Base-by-base conservation (phyloP, 1,139 yeast species). In the Debaryomycetaceae sp. region DNA sequence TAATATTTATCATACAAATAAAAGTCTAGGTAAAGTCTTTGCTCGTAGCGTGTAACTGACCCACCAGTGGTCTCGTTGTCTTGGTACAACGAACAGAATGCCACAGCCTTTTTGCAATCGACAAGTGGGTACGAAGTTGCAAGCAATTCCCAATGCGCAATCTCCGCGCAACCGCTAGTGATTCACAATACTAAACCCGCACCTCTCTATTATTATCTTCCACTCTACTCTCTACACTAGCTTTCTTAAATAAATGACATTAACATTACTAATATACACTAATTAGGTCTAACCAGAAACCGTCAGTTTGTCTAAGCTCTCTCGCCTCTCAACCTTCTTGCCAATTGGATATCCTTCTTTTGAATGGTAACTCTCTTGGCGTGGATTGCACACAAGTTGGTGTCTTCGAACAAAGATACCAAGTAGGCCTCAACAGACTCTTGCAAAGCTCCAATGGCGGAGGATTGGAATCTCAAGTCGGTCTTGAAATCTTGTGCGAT, bases 331-430 rank as follows among this genome's bases (percentile, higher is more conserved):
- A 91, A 85, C 84, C 98, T 92, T 82, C 98, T 89, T 56, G 98
- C 98, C 69, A 91, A 85, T 75, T 89, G 96, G 72, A 91, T 89
- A 73, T 91, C 98, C 84, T 91, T 91, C 95, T 91, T 92, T 79
- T 91, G 97, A 73, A 91, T 91, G 56, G 98, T 91, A 64, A 91
- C 97, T 81, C 98, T 87, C 91, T 91, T 91, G 66, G 98, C 98
- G 79, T 91, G 98, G 63, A 92, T 88, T 60, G 98, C 97, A 77
- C 97, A 92, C 78, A 91, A 82, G 83, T 91, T 91, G 59, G 97
- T 91, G 78, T 89, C 98, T 79, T 91, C 96, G 58, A 87, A 87
- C 61, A 87, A 75, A 47, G 95, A 86, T 49, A 78, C 83, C 63
- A 91, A 81, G 83, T 91, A 91, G 58, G 97, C 97, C 81, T 91